Conservation (phyloP, 768 basidiomycete genomes). For the Pleurotus tuber-regium region DNA sequence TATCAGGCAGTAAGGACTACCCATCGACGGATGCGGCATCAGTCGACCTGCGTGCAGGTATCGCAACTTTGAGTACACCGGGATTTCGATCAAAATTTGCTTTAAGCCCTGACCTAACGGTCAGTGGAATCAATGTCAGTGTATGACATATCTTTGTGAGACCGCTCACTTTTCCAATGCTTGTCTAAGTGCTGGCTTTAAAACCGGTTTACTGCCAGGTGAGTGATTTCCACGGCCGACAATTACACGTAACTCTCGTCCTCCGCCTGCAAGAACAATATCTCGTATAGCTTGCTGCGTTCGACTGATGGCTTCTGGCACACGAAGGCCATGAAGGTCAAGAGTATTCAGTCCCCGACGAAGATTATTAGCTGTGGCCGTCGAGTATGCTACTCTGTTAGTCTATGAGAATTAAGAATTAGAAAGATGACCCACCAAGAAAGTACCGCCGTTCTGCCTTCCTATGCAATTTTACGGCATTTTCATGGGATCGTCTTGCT, state of each 20-base stretch:
- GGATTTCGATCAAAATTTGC: constrained; percentile 8
- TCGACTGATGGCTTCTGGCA: constrained; percentile 41
- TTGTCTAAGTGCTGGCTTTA: constrained; percentile 79
- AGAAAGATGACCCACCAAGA: constrained; percentile 32
- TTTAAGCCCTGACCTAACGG: constrained; percentile 1
- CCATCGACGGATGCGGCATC: neutral
- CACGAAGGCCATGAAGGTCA: constrained; percentile 50
- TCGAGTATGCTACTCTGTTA: constrained; percentile 4
- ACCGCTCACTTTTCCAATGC: constrained; percentile 62
- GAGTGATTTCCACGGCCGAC: constrained; percentile 87
- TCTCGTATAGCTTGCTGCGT: constrained; percentile 43
- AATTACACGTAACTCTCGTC: constrained; percentile 38
- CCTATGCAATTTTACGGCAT: constrained; percentile 30
- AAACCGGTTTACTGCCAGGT: constrained; percentile 60
- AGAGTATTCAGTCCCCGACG: constrained; percentile 31
- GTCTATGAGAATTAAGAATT: constrained; percentile 1
- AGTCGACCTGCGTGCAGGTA: neutral
- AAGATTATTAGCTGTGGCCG: constrained; percentile 38
- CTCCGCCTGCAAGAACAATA: constrained; percentile 28
- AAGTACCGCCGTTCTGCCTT: constrained; percentile 45
- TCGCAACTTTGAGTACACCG: constrained; percentile 6
- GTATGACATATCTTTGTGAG: neutral
- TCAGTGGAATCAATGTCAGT: neutral
- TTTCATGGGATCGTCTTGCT: constrained; percentile 3
- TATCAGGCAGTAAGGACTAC: neutral